Base-by-base conservation (phyloP, 441 rosid genomes). In the Pelargonium australe region DNA sequence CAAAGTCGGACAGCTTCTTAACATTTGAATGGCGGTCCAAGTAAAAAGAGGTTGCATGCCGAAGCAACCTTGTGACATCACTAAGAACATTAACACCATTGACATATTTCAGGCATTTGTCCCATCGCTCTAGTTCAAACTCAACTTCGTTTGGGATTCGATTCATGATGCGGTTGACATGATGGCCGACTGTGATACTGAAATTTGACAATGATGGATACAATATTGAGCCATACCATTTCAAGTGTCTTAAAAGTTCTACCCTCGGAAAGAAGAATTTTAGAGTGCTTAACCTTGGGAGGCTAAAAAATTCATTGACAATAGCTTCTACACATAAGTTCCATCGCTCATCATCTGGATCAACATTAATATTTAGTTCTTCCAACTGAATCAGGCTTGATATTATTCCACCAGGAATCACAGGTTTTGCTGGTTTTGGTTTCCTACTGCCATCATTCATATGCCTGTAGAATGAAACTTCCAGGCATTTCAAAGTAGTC, bases 321-420 rank as follows among this genome's bases (percentile, higher is more conserved):
- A 51, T 51, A 17, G 58, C 58, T 51, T 14, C 58, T 51, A 51
- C 58, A 14, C 17, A 51, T 14, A 17, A 51, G 19, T 51, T 17
- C 58, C 58, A 51, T 51, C 58, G 19, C 58, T 51, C 58, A 51
- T 51, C 58, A 51, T 51, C 58, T 51, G 58, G 58, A 51, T 51
- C 19, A 51, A 51, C 58, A 5, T 16, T 51, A 14, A 51, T 51
- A 17, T 14, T 51, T 6, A 51, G 19, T 51, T 51, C 58, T 14
- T 51, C n/a, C 16, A 51, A 51, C 19, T 14, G 58, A 51, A 51
- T 3, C 58, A 51, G 19, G 58, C 19, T 4, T 3, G 58, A 51
- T 51, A 51, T 51, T n/a, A 51, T 8, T 51, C 58, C 58, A 13
- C 60, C 14, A 67, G 70, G 70, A 51, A 45, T 23, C 44, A 25